phyloP scores from a whole-genome alignment of 148 eudicot genomes.

The Rhododendron henanense region DNA sequence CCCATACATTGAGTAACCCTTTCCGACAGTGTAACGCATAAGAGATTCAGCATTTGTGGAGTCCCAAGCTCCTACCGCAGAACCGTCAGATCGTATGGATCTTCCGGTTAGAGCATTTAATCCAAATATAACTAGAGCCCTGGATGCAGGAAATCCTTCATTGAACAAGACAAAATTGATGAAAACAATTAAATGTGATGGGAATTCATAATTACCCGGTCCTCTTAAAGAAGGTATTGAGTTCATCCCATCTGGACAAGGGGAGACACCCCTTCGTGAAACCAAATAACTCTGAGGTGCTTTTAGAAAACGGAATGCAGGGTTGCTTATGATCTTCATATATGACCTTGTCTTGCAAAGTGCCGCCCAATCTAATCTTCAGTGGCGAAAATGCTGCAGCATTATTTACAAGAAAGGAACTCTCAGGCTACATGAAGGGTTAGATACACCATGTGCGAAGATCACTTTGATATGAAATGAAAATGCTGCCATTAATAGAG shows the following conservation, averaged over 20 bases:
- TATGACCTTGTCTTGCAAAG: slow-evolving; percentile 73
- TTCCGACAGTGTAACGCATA: slow-evolving; percentile 63
- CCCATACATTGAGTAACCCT: slow-evolving; percentile 57
- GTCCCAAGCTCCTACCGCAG: slow-evolving; percentile 74
- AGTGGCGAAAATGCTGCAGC: slow-evolving; percentile 86
- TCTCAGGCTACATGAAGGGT: neutral
- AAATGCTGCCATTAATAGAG: neutral
- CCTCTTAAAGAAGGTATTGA: slow-evolving; percentile 59
- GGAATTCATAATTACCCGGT: slow-evolving; percentile 42
- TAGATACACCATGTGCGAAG: neutral
- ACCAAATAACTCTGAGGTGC: slow-evolving; percentile 51
- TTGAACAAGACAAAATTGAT: neutral
- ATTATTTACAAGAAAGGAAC: neutral
- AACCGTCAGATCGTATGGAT: slow-evolving; percentile 31
- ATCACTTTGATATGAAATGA: neutral
- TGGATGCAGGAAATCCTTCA: slow-evolving; percentile 16
- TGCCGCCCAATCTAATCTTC: slow-evolving; percentile 86
- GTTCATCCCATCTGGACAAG: slow-evolving; percentile 79
- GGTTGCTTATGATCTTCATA: slow-evolving; percentile 47
- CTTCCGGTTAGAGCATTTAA: slow-evolving; percentile 84
- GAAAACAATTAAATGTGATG: neutral
- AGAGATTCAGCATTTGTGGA: slow-evolving; percentile 69
- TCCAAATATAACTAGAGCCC: slow-evolving; percentile 73
- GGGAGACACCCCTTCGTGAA: slow-evolving; percentile 77
- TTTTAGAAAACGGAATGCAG: slow-evolving; percentile 48